Conservation (phyloP, 208 protist species). For the Acanthamoeba lenticulata region DNA sequence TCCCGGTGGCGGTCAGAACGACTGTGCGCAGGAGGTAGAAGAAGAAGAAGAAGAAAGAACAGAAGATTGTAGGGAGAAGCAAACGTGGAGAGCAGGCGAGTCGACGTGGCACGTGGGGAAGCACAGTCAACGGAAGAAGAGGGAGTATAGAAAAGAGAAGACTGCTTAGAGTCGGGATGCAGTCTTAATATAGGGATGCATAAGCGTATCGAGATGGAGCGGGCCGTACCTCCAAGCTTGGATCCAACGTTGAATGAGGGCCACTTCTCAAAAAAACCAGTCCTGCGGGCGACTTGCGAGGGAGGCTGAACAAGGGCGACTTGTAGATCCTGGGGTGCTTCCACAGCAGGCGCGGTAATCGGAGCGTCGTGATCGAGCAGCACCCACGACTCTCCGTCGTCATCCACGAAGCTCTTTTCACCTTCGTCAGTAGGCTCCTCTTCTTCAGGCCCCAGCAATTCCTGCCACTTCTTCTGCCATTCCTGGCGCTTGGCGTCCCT, state of each 20-base stretch:
- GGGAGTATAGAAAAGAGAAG: neutral
- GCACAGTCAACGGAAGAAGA: neutral
- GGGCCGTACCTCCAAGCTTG: slow-evolving; percentile 46
- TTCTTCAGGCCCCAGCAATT: neutral
- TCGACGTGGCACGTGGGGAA: neutral
- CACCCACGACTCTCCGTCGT: slow-evolving; percentile 40
- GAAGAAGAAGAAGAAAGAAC: neutral
- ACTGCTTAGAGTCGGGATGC: neutral
- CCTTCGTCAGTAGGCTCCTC: neutral
- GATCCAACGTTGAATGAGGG: slow-evolving; percentile 48
- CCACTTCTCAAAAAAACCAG: slow-evolving; percentile 64
- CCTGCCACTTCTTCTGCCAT: slow-evolving; percentile 23
- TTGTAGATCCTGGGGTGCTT: neutral
- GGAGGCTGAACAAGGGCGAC: neutral
- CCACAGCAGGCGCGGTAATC: neutral
- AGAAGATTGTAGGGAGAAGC: neutral
- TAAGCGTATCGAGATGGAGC: neutral
- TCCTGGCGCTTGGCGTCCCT: slow-evolving; percentile 12
- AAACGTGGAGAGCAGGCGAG: neutral
- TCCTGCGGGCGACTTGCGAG: neutral
- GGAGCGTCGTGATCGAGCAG: neutral
- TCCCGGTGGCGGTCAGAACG: slow-evolving; percentile 46
- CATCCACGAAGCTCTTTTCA: neutral
- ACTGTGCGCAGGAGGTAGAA: neutral
- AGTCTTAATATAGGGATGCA: neutral